phyloP scores from a whole-genome alignment of 306 rosid genomes.

The Begonia loranthoides region DNA sequence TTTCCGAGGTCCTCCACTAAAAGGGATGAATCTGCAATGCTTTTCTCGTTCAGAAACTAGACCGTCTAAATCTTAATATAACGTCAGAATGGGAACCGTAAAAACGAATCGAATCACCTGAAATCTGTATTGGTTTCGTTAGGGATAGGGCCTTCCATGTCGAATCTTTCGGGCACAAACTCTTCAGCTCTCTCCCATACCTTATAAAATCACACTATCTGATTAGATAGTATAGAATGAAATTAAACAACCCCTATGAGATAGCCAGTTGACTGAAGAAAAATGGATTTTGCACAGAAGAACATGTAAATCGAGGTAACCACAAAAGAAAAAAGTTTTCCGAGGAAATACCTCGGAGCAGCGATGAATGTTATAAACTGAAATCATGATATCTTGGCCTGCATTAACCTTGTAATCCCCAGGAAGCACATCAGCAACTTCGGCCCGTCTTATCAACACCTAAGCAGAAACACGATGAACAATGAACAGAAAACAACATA shows the following conservation, averaged over 20 bases:
- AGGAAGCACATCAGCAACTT: constrained; percentile 69
- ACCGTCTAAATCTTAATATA: no score
- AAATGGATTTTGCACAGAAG: constrained; percentile 6
- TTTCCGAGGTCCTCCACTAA: constrained; percentile 94
- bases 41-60: background rate
- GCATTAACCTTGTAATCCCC: constrained; percentile 74
- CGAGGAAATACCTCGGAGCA: constrained; percentile 59
- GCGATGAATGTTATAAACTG: constrained; percentile 82
- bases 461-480: constrained; percentile 2
- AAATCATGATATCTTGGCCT: constrained; percentile 96
- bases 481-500: no score
- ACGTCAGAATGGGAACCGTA: no score
- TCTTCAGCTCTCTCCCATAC: constrained; percentile 96
- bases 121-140: constrained; percentile 84
- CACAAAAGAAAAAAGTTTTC: background rate
- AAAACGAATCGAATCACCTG: constrained; percentile 25
- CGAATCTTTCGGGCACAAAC: constrained; percentile 82
- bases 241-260: no score
- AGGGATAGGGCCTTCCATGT: constrained; percentile 66
- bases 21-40: constrained; percentile 76
- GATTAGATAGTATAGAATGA: no score
- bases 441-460: constrained; percentile 96
- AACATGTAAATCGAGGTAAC: background rate
- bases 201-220: constrained; percentile 28
- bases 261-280: background rate